These are phyloP conservation scores for Trichoderma atroviride DNA, from an alignment of 2,329 filamentous ascomycete genomes.

Conservation along the genomic window DNA sequence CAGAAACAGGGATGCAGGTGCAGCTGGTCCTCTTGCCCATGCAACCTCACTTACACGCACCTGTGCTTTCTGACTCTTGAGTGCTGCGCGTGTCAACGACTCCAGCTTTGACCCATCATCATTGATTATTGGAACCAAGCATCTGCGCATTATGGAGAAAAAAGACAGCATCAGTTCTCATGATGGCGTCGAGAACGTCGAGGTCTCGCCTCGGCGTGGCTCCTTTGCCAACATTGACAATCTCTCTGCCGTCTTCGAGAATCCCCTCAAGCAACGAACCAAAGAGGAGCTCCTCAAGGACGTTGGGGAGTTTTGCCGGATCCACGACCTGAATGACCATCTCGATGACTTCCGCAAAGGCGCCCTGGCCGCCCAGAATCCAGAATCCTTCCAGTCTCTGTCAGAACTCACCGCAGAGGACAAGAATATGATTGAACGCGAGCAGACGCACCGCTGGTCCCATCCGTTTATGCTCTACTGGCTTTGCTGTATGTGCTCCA, in stretches of 20 bases:
- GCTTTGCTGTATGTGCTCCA: constrained; percentile 56
- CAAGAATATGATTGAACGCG: constrained; percentile 41
- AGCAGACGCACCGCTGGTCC: constrained; percentile 63
- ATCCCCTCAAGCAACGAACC: constrained; percentile 26
- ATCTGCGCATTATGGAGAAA: constrained; percentile 17
- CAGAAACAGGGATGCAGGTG: neutral
- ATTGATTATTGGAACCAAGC: neutral
- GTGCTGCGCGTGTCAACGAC: neutral
- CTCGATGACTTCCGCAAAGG: constrained; percentile 46
- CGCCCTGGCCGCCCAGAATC: constrained; percentile 42
- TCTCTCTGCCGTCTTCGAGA: constrained; percentile 27
- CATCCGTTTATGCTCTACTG: constrained; percentile 49
- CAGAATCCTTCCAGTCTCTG: constrained; percentile 33
- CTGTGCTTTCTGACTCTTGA: neutral
- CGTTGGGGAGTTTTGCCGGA: constrained; percentile 25
- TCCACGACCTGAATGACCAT: constrained; percentile 51
- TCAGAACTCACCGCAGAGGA: constrained; percentile 39
- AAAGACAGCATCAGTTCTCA: neutral
- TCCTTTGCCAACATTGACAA: constrained; percentile 26
- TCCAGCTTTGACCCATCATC: neutral
- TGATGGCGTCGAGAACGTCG: constrained; percentile 24
- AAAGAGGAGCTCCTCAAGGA: constrained; percentile 27
- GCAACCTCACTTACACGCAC: constrained; percentile 1
- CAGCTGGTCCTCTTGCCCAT: neutral
- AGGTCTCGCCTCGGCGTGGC: constrained; percentile 23